phyloP scores from a whole-genome alignment of 495 filamentous ascomycete genomes.

The Penicillium samsonianum region DNA sequence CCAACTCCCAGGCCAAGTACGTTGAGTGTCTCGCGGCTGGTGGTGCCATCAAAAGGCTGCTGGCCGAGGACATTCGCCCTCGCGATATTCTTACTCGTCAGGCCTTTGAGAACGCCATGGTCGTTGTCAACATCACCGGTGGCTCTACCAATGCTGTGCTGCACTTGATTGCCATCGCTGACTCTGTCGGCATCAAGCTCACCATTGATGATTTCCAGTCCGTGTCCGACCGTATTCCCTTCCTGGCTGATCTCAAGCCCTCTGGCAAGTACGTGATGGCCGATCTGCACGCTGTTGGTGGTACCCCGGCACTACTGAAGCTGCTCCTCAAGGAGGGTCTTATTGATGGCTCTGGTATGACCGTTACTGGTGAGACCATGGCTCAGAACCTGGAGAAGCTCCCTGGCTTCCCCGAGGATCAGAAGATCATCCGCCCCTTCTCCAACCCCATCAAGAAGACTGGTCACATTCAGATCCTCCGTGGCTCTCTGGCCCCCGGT shows the following conservation, averaged over 20 bases:
- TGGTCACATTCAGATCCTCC: slow-evolving; percentile 96
- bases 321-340: slow-evolving; percentile 88
- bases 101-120: slow-evolving; percentile 97
- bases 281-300: slow-evolving; percentile 86
- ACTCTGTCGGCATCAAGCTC: slow-evolving; percentile 89
- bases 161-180: slow-evolving; percentile 94
- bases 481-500: slow-evolving; percentile 85
- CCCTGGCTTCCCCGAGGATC: slow-evolving; percentile 76
- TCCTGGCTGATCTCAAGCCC: slow-evolving; percentile 95
- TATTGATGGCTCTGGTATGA: slow-evolving; percentile 84
- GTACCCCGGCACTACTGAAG: slow-evolving; percentile 87
- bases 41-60: slow-evolving; percentile 79
- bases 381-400: slow-evolving; percentile 83
- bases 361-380: slow-evolving; percentile 91
- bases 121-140: slow-evolving; percentile 89
- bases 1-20: slow-evolving; percentile 81
- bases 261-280: slow-evolving; percentile 97
- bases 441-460: slow-evolving; percentile 90
- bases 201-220: slow-evolving; percentile 97
- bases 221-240: slow-evolving; percentile 87
- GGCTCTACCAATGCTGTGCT: slow-evolving; percentile 97
- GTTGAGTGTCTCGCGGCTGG: slow-evolving; percentile 84
- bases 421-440: slow-evolving; percentile 89
- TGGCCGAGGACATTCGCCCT: slow-evolving; percentile 86
- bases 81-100: slow-evolving; percentile 86